Evolutionary conservation across 768 basidiomycete genomes (phyloP).

Genomic region (Piloderma croceum): DNA sequence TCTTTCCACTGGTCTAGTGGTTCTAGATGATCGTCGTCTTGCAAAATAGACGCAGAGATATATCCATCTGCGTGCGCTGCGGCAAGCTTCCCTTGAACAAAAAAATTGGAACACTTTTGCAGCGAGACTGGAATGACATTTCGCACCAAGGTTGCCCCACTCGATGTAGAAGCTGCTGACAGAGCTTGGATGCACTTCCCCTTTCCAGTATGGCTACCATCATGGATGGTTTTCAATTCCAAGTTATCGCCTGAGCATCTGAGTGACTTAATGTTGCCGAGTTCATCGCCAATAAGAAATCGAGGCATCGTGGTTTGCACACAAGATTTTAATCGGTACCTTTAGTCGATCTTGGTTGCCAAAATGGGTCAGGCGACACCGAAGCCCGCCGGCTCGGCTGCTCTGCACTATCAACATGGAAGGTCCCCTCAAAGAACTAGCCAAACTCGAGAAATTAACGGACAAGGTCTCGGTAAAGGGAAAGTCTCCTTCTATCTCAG

Average conservation of each 20-base stretch:
- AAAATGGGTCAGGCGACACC: background rate
- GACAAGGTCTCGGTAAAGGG: slow-evolving; percentile 39
- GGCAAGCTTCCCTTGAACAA: slow-evolving; percentile 54
- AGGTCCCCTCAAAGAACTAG: slow-evolving; percentile 68
- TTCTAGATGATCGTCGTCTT: slow-evolving; percentile 37
- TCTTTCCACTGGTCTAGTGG: slow-evolving; percentile 57
- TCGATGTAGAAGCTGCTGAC: slow-evolving; percentile 16
- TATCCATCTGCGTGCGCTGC: slow-evolving; percentile 61
- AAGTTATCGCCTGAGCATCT: slow-evolving; percentile 30
- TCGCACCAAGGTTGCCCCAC: slow-evolving; percentile 36
- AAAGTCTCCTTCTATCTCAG: slow-evolving; percentile 48
- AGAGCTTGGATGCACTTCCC: slow-evolving; percentile 34
- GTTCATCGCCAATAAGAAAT: slow-evolving; percentile 74
- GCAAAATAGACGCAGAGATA: slow-evolving; percentile 37
- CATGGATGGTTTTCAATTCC: slow-evolving; percentile 28
- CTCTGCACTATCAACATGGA: slow-evolving; percentile 47
- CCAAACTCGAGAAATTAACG: slow-evolving; percentile 65
- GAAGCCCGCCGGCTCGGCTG: too few relatives aligned
- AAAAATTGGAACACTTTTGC: slow-evolving; percentile 13
- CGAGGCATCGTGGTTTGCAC: slow-evolving; percentile 61
- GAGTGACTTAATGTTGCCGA: slow-evolving; percentile 67
- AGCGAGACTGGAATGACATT: background rate
- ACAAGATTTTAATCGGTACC: too few relatives aligned
- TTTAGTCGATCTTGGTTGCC: too few relatives aligned
- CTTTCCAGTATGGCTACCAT: slow-evolving; percentile 28